phyloP scores from a whole-genome alignment of 225 moss, liverwort and hornwort species.

The Sphagnum contortum region DNA sequence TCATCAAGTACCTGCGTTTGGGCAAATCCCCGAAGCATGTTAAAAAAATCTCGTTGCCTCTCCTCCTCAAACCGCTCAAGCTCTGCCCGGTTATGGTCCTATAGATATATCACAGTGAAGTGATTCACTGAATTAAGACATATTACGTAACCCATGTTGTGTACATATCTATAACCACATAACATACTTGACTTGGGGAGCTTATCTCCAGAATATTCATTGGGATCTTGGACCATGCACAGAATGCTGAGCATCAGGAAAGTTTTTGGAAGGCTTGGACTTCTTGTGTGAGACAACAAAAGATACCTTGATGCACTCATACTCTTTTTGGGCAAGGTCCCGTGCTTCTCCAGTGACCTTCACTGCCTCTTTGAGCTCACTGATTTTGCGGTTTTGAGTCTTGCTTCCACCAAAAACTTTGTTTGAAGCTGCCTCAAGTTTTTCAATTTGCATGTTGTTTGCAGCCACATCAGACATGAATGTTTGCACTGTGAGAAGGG shows the following conservation, averaged over 20 bases:
- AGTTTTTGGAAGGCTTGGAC: too few relatives aligned
- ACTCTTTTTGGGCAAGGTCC: conserved; percentile 68
- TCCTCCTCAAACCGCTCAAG: conserved; percentile 79
- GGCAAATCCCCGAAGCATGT: conserved; percentile 80
- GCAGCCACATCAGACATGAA: conserved; percentile 70
- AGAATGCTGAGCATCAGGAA: too few relatives aligned
- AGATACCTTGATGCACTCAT: conserved; percentile 79
- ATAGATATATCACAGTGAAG: conserved; percentile 8
- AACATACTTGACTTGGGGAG: too few relatives aligned
- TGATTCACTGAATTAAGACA: background rate
- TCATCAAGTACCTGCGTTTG: conserved; percentile 59
- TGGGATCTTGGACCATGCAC: background rate
- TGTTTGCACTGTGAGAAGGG: conserved; percentile 89
- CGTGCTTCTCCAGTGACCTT: conserved; percentile 71
- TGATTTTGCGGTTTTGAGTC: conserved; percentile 66
- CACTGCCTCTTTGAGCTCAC: conserved; percentile 69
- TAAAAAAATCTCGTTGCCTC: conserved; percentile 65
- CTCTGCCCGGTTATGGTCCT: conserved; percentile 83
- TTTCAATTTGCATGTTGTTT: conserved; percentile 68
- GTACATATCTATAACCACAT: background rate
- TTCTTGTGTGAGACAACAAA: too few relatives aligned
- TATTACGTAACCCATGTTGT: background rate
- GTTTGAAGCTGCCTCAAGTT: conserved; percentile 63
- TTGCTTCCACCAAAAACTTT: conserved; percentile 95
- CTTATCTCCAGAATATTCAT: background rate